A percentile compares a stretch with the other conserved stretches of the same genome.
These are phyloP conservation scores for Grosmannia serpens DNA, from an alignment of 2,329 filamentous ascomycete species.

Conservation along the genomic window DNA sequence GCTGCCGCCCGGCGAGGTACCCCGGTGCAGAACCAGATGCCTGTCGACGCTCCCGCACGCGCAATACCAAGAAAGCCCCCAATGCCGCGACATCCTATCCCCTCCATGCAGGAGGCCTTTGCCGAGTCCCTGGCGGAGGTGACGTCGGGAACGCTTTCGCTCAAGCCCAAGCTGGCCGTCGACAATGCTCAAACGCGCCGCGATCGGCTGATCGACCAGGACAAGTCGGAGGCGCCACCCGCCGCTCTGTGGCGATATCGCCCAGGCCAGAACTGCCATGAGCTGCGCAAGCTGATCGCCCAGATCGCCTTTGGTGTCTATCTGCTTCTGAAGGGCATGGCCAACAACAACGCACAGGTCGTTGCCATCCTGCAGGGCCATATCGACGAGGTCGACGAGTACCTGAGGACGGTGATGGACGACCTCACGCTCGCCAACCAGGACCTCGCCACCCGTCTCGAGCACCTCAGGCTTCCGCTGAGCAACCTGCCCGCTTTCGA, in stretches of 20 bases:
- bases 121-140: slow-evolving; percentile 71
- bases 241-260: slow-evolving; percentile 66
- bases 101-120: slow-evolving; percentile 69
- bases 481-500: slow-evolving; percentile 75
- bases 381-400: slow-evolving; percentile 88
- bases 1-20: neutral
- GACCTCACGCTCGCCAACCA: slow-evolving; percentile 68
- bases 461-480: slow-evolving; percentile 71
- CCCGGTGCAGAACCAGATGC: slow-evolving; percentile 2
- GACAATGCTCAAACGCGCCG: slow-evolving; percentile 50
- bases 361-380: slow-evolving; percentile 82
- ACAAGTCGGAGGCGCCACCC: slow-evolving; percentile 58
- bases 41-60: neutral
- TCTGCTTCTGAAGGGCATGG: slow-evolving; percentile 70
- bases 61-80: slow-evolving; percentile 6
- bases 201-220: slow-evolving; percentile 55
- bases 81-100: slow-evolving; percentile 53
- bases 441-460: slow-evolving; percentile 71
- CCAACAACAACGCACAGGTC: slow-evolving; percentile 81
- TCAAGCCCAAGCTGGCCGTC: slow-evolving; percentile 41
- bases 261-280: slow-evolving; percentile 67
- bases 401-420: slow-evolving; percentile 74
- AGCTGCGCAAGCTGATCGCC: slow-evolving; percentile 78
- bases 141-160: slow-evolving; percentile 32
- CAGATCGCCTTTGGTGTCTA: slow-evolving; percentile 94